Conservation (phyloP, 2,329 filamentous ascomycete genomes). For the Clonostachys chloroleuca region DNA sequence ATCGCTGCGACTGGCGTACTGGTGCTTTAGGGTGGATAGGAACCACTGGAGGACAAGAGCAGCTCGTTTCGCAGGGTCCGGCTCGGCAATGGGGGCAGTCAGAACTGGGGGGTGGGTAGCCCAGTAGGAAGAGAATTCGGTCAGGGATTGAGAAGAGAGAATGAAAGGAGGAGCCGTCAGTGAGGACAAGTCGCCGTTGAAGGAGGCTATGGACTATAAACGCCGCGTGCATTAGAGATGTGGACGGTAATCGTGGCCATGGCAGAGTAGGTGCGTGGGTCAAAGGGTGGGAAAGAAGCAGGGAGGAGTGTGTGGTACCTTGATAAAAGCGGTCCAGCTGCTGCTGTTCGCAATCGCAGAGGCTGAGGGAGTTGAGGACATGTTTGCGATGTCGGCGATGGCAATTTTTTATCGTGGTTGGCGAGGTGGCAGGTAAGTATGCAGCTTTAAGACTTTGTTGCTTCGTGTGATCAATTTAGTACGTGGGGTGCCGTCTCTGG, state of each 20-base stretch:
- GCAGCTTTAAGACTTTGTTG: no score
- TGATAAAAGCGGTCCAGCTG: constrained; percentile 45
- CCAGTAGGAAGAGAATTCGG: constrained; percentile 82
- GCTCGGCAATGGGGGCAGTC: constrained; percentile 74
- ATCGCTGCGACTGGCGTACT: constrained; percentile 72
- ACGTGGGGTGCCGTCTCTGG: no score
- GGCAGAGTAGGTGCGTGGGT: background rate
- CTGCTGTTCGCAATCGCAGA: constrained; percentile 30
- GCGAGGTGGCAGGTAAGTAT: background rate
- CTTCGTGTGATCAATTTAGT: no score
- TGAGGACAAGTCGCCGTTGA: constrained; percentile 77
- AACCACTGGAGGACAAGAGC: constrained; percentile 96
- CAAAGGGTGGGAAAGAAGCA: background rate
- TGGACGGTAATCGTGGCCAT: background rate
- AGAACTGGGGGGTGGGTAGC: constrained; percentile 74
- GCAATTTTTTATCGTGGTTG: background rate
- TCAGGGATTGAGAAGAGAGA: constrained; percentile 71
- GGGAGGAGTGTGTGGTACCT: constrained; percentile 19
- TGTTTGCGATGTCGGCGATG: background rate
- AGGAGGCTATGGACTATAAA: constrained; percentile 67
- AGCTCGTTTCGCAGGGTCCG: constrained; percentile 76
- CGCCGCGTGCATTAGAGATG: background rate
- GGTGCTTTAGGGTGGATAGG: constrained; percentile 85
- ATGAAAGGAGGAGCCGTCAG: constrained; percentile 81
- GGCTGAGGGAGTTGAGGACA: constrained; percentile 5